Conservation (phyloP, 139 green algal species). For the Tetraselmis chui region DNA sequence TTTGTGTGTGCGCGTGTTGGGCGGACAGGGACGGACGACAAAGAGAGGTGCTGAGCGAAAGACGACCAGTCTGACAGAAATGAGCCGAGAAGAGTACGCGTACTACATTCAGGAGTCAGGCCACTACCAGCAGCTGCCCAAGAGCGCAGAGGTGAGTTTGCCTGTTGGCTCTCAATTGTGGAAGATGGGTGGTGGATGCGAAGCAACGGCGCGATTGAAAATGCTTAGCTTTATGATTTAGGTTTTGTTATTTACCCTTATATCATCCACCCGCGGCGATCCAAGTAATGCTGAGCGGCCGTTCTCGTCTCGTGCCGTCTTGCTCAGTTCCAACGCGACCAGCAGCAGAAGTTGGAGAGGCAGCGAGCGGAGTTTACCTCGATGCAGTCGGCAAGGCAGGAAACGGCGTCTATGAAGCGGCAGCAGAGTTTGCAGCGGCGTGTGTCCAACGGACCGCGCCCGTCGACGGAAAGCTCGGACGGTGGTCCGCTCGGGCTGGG, state of each 20-base stretch:
- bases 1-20: too few species aligned
- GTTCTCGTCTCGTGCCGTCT: too few species aligned
- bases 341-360: neutral
- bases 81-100: neutral
- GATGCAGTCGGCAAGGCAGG: neutral
- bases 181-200: too few species aligned
- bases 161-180: neutral
- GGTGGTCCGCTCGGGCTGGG: neutral
- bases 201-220: too few species aligned
- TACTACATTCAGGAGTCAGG: neutral
- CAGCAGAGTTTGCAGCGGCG: neutral
- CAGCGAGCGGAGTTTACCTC: neutral
- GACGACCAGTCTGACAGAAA: neutral
- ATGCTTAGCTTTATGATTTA: too few species aligned
- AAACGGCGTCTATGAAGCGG: neutral
- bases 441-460: neutral
- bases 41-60: neutral
- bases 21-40: neutral
- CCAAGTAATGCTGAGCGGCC: too few species aligned
- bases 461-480: neutral
- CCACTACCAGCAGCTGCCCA: neutral
- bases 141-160: neutral
- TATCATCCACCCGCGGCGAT: too few species aligned
- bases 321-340: neutral
- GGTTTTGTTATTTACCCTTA: too few species aligned